Base-by-base conservation (phyloP, 495 filamentous ascomycete genomes). In the Neurospora tetraspora region DNA sequence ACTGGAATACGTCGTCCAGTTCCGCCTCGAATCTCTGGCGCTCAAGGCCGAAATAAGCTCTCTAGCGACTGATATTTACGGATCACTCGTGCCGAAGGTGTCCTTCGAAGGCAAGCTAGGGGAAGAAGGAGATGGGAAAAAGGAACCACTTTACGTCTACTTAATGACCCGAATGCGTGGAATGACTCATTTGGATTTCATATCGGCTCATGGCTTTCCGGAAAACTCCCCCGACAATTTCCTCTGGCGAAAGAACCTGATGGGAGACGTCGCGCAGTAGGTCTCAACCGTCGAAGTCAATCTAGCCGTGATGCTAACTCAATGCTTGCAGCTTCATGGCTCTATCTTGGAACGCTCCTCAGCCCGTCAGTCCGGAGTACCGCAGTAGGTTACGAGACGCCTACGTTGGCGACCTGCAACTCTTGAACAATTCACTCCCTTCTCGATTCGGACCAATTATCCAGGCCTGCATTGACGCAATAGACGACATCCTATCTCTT, bases 1-100 rank as follows among this genome's bases (percentile, higher is more conserved):
- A 27, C 70, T 71, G 65, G 82, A 82, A 74, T 83, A 77, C 68
- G 81, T 84, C 31, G 79, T 79, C 61, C 83, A 84, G 75, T 84
- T 84, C 76, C 83, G 81, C 53, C 80, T 84, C 18, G 74, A 76
- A 71, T 82, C 81, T 27, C 75, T 82, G 20, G 18, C 53, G 6
- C 72, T 71, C 69, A 68, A 43, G 23, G 2, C 38, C 27, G 27
- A 27, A 27, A 27, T 27, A 27, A 27, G 27, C 12, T 18, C 23
- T 23, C 69, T 8, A 12, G 72, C 39, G 37, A 39, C 14, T 12
- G 14, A 47, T 23, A 68, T 73, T 10, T 73, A 65, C 36, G 72
- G 69, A 9, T 23, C 34, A 5, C 39, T 71, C 42, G 72, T 53
- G 4, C 72, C 72, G 6, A 31, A 38, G 36, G 45, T 68, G 9